A percentile compares a stretch with the other conserved stretches of the same genome.
Evolutionary conservation across 257 asterid species (phyloP).

Genomic region (Jasminum sambac): DNA sequence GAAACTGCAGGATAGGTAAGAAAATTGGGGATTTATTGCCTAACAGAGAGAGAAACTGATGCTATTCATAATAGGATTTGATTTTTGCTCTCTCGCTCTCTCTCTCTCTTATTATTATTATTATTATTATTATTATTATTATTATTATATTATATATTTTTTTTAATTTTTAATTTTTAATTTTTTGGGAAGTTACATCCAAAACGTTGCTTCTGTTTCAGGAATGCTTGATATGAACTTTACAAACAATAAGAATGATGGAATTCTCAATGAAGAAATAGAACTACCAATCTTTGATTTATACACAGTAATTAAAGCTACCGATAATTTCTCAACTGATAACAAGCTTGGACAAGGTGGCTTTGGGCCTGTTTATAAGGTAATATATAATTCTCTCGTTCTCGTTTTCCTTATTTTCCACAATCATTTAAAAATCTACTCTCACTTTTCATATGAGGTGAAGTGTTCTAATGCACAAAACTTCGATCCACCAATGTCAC

Average conservation of each 20-base stretch:
- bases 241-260: background rate
- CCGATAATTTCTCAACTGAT: conserved; percentile 26
- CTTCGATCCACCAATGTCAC: no score
- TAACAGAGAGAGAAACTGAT: background rate
- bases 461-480: no score
- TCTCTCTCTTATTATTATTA: no score
- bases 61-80: background rate
- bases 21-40: background rate
- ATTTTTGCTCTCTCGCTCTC: background rate
- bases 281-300: conserved; percentile 30
- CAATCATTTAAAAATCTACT: no score
- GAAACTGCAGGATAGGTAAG: conserved; percentile 17
- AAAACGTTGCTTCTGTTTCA: background rate
- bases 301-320: conserved; percentile 19
- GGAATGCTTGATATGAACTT: background rate
- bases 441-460: no score
- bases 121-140: no score
- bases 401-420: background rate
- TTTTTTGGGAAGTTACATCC: no score
- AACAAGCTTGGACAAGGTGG: conserved; percentile 33
- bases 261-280: conserved; percentile 15
- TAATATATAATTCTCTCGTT: background rate
- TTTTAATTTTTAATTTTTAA: no score
- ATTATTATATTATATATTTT: background rate
- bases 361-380: conserved; percentile 35